Evolutionary conservation across 2,329 filamentous ascomycete genomes (phyloP).

Genomic region (Passalora sequoiae): DNA sequence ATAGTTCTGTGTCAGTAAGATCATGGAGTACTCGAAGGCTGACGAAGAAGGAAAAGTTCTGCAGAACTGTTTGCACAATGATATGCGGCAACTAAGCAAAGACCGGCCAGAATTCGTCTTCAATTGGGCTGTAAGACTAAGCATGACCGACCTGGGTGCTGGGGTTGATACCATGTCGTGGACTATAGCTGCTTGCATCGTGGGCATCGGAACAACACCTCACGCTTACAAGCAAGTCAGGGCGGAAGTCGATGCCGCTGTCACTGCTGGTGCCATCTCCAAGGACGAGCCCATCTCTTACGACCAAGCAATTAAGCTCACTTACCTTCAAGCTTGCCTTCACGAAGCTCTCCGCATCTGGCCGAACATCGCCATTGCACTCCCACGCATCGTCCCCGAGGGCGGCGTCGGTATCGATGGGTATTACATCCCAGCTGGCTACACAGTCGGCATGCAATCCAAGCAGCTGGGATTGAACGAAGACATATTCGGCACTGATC

Average conservation of each 20-base stretch:
- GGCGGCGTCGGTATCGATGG: constrained; percentile 20
- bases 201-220: constrained; percentile 1
- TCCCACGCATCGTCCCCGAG: constrained; percentile 25
- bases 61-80: constrained; percentile 3
- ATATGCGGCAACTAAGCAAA: background rate
- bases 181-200: constrained; percentile 8
- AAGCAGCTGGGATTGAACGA: constrained; percentile 3
- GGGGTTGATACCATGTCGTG: constrained; percentile 12
- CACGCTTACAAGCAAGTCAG: background rate
- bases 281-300: constrained; percentile 6
- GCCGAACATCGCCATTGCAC: constrained; percentile 14
- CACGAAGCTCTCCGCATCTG: constrained; percentile 11
- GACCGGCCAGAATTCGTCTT: constrained; percentile 3
- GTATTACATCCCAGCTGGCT: constrained; percentile 26
- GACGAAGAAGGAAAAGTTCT: background rate
- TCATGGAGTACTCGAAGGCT: constrained; percentile 2
- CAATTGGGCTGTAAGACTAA: constrained; percentile 7
- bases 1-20: constrained; percentile 5
- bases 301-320: background rate
- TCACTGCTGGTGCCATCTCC: background rate
- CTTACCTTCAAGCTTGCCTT: constrained; percentile 12
- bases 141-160: constrained; percentile 5
- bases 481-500: background rate
- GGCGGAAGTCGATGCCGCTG: constrained; percentile 3
- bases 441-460: constrained; percentile 18